phyloP scores from a whole-genome alignment of 768 basidiomycete genomes.

The Calvatia gigantea region DNA sequence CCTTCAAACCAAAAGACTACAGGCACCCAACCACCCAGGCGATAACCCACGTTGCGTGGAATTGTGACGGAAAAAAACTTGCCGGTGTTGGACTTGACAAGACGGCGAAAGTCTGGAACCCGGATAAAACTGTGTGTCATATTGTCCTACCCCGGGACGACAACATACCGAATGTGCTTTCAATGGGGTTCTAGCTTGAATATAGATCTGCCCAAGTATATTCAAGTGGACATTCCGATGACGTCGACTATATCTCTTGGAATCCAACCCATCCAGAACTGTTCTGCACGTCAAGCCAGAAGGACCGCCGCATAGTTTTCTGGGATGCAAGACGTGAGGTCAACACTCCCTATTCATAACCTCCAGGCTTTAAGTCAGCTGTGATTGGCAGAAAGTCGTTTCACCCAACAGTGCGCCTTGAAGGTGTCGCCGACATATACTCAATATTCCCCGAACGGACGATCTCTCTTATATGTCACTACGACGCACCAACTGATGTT shows the following conservation, averaged over 20 bases:
- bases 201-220: constrained; percentile 60
- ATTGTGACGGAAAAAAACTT: constrained; percentile 76
- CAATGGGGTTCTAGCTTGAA: constrained; percentile 51
- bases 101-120: constrained; percentile 69
- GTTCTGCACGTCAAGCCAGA: constrained; percentile 77
- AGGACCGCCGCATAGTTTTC: constrained; percentile 71
- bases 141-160: not conserved
- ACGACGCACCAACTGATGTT: constrained; percentile 59
- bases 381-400: constrained; percentile 56
- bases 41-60: constrained; percentile 82
- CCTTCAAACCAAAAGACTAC: constrained; percentile 75
- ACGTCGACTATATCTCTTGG: constrained; percentile 83
- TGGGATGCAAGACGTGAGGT: constrained; percentile 81
- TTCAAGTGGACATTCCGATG: constrained; percentile 71
- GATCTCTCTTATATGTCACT: constrained; percentile 59
- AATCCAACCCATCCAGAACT: constrained; percentile 82
- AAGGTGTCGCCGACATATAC: constrained; percentile 64
- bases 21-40: constrained; percentile 59
- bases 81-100: constrained; percentile 84
- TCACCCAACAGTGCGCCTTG: constrained; percentile 53
- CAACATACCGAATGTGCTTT: not conserved
- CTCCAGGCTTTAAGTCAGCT: not conserved
- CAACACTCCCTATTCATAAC: not conserved
- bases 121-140: constrained; percentile 68
- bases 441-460: constrained; percentile 71